phyloP scores from a whole-genome alignment of 1,139 yeast genomes.

The Blastobotrys arbuscula region DNA sequence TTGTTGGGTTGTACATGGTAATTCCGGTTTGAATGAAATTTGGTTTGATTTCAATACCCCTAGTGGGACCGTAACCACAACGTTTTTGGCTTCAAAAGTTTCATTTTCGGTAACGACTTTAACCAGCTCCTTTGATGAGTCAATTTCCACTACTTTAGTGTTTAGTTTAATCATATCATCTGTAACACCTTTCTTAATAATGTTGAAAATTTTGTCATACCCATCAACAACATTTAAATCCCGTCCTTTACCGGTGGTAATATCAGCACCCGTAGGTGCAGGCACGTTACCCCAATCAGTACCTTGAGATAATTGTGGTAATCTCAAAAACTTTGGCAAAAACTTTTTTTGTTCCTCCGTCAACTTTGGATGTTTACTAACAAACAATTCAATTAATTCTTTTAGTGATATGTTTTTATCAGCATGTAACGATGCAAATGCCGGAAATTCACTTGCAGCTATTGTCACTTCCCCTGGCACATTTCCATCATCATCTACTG shows the following conservation, averaged over 20 bases:
- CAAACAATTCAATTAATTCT: constrained; percentile 46
- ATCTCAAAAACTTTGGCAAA: constrained; percentile 47
- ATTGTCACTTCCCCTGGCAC: constrained; percentile 35
- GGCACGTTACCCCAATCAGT: constrained; percentile 39
- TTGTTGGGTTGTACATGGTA: constrained; percentile 32
- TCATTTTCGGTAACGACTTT: constrained; percentile 29
- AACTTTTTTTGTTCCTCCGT: constrained; percentile 43
- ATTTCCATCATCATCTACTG: constrained; percentile 34
- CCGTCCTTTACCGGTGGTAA: constrained; percentile 73
- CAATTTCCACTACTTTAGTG: constrained; percentile 45
- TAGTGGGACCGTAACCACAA: constrained; percentile 70
- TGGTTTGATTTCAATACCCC: constrained; percentile 51
- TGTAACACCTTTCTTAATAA: constrained; percentile 35
- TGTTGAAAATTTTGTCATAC: constrained; percentile 28
- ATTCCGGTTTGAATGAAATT: constrained; percentile 53
- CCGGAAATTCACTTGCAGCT: constrained; percentile 54
- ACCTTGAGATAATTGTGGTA: constrained; percentile 73
- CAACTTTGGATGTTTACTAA: constrained; percentile 41
- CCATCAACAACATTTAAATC: constrained; percentile 90
- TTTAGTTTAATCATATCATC: constrained; percentile 38
- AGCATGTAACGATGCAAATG: constrained; percentile 53
- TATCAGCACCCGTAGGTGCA: constrained; percentile 20
- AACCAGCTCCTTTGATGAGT: constrained; percentile 17
- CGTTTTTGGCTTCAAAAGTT: constrained; percentile 42
- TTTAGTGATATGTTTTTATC: constrained; percentile 45